phyloP scores from a whole-genome alignment of 306 rosid species.

The Cucumis sativus region DNA sequence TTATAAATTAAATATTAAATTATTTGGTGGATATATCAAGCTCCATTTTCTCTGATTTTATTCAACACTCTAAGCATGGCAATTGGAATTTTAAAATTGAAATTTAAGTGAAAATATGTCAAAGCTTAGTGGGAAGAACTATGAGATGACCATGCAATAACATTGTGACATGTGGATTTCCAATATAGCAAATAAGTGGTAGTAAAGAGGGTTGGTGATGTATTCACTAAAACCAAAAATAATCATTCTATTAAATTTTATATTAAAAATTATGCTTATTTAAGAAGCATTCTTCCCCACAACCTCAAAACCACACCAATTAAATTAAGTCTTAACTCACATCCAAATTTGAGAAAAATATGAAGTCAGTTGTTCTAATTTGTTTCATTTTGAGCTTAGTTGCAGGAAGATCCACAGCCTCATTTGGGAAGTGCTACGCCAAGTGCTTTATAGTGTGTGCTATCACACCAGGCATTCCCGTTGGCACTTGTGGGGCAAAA shows the following conservation, averaged over 20 bases:
- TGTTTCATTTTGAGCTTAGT: conserved; percentile 8
- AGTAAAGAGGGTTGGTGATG: background rate
- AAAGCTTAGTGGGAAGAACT: background rate
- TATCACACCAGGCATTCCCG: conserved; percentile 16
- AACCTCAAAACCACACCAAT: too few relatives aligned
- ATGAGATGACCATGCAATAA: background rate
- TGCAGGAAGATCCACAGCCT: conserved; percentile 5
- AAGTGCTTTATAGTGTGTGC: conserved; percentile 28
- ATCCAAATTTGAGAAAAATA: background rate
- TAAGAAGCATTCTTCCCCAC: too few relatives aligned
- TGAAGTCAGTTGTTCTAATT: background rate
- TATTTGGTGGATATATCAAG: background rate
- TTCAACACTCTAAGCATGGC: background rate
- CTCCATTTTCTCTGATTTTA: too few relatives aligned
- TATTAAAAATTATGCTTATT: too few relatives aligned
- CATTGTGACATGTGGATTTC: background rate
- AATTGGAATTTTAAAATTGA: background rate
- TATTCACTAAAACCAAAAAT: background rate
- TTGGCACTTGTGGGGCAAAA: conserved; percentile 13
- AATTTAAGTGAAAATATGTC: background rate
- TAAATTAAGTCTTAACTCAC: too few relatives aligned
- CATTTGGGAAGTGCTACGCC: conserved; percentile 24
- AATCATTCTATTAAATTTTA: background rate
- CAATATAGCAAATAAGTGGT: background rate
- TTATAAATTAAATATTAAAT: too few relatives aligned